A percentile compares a stretch with the other conserved stretches of the same genome.
Conservation (phyloP, 441 rosid species). For the Mallotus repandus region DNA sequence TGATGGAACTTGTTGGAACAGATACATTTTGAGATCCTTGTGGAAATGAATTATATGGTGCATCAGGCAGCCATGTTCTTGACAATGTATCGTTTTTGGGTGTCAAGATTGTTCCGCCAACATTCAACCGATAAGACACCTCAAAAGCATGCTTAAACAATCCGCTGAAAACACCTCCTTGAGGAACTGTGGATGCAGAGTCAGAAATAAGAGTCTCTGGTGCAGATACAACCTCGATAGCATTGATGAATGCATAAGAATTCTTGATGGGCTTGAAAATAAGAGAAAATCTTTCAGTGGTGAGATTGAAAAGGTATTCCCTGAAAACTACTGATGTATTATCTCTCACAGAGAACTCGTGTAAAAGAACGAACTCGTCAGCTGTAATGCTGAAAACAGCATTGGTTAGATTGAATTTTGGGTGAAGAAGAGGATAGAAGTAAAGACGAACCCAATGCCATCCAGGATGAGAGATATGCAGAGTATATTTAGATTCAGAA, state of each 20-base stretch:
- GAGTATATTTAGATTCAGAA: conserved; percentile 44
- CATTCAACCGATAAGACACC: conserved; percentile 52
- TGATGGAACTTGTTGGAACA: conserved; percentile 38
- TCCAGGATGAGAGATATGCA: conserved; percentile 47
- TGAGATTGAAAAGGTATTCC: conserved; percentile 56
- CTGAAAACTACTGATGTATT: conserved; percentile 38
- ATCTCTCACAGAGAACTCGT: conserved; percentile 41
- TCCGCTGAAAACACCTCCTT: conserved; percentile 39
- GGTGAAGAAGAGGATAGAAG: conserved; percentile 49
- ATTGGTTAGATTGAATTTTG: conserved; percentile 41
- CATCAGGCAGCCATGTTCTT: conserved; percentile 60
- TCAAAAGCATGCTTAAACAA: conserved; percentile 44
- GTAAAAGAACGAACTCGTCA: conserved; percentile 49
- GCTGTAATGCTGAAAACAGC: conserved; percentile 50
- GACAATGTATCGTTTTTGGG: conserved; percentile 62
- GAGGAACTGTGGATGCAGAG: conserved; percentile 49
- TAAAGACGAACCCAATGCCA: conserved; percentile 76
- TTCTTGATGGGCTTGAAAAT: conserved; percentile 46
- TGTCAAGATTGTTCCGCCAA: conserved; percentile 58
- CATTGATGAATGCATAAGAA: conserved; percentile 71
- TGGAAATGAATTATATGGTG: conserved; percentile 39
- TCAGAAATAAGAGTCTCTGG: conserved; percentile 53
- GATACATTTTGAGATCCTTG: conserved; percentile 36
- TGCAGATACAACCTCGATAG: conserved; percentile 78
- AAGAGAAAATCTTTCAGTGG: conserved; percentile 43